Evolutionary conservation across 257 asterid species (phyloP).

Genomic region (Paraleonurus japonicus): DNA sequence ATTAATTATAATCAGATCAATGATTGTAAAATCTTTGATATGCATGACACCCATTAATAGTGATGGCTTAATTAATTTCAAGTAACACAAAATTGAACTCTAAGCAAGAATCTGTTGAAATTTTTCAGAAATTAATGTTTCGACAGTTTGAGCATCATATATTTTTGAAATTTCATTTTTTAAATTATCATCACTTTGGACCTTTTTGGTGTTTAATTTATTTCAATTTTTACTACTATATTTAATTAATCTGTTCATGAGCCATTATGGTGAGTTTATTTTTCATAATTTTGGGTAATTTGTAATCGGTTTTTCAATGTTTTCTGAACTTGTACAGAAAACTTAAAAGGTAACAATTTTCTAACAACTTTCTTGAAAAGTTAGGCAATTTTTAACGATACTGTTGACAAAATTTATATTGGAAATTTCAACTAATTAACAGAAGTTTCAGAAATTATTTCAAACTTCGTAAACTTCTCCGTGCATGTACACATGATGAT

Average conservation of each 20-base stretch:
- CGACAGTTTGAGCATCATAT: neutral
- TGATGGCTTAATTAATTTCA: too few species aligned
- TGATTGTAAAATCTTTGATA: conserved; percentile 16
- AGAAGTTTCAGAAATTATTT: neutral
- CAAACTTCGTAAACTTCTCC: neutral
- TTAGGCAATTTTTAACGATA: neutral
- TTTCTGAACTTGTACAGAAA: neutral
- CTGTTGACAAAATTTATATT: conserved; percentile 19
- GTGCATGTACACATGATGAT: neutral
- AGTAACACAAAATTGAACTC: conserved; percentile 8
- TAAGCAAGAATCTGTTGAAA: conserved; percentile 23
- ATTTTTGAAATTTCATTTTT: neutral
- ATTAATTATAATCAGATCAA: too few species aligned
- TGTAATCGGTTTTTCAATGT: neutral
- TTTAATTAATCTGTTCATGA: neutral
- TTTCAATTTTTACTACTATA: too few species aligned
- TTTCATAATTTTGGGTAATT: neutral
- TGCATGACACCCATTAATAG: too few species aligned
- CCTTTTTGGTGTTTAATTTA: neutral
- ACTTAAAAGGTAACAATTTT: neutral
- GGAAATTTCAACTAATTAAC: conserved; percentile 1
- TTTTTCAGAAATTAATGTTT: neutral
- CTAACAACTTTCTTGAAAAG: conserved; percentile 26
- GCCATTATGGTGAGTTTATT: neutral
- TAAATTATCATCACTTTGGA: neutral